A percentile compares a stretch with the other conserved stretches of the same genome.
These are phyloP conservation scores for Arthroderma sp. DNA, from an alignment of 2,329 filamentous ascomycete genomes.

Conservation along the genomic window DNA sequence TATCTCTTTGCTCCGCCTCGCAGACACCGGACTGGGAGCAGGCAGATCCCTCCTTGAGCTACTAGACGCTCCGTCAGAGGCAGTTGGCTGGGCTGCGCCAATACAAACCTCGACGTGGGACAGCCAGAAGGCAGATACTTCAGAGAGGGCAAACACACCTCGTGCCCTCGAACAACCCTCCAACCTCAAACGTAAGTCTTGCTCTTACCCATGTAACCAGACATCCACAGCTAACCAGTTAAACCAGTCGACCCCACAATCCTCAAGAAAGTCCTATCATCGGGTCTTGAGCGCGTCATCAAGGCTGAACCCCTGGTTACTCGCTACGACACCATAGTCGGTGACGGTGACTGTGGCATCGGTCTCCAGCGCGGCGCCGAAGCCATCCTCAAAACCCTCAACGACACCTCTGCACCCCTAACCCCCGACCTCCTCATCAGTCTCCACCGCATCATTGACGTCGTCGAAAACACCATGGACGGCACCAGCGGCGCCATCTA, in stretches of 20 bases:
- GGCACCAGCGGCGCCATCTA: constrained; percentile 66
- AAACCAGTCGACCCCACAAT: constrained; percentile 10
- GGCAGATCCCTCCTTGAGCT: constrained; percentile 50
- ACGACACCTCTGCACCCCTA: constrained; percentile 29
- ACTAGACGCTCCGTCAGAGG: constrained; percentile 56
- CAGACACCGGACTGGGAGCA: constrained; percentile 45
- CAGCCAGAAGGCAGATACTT: constrained; percentile 32
- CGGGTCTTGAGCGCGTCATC: constrained; percentile 48
- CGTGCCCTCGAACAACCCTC: constrained; percentile 38
- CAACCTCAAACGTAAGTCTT: constrained; percentile 39
- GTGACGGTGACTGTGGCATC: constrained; percentile 82
- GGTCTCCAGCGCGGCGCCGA: constrained; percentile 80
- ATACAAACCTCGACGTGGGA: constrained; percentile 50
- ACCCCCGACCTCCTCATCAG: constrained; percentile 49
- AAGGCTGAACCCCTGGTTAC: constrained; percentile 54
- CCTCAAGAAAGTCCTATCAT: constrained; percentile 42
- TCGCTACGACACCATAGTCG: constrained; percentile 65
- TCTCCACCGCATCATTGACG: constrained; percentile 47
- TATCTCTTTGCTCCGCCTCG: constrained; percentile 52
- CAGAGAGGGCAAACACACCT: constrained; percentile 27
- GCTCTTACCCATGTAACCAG: constrained; percentile 3
- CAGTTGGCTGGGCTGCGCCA: constrained; percentile 54
- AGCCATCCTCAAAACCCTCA: constrained; percentile 38
- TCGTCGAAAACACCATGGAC: constrained; percentile 60
- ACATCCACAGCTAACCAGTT: constrained; percentile 12